Conservation (phyloP, 116 monocot species). For the Posidonia oceanica region DNA sequence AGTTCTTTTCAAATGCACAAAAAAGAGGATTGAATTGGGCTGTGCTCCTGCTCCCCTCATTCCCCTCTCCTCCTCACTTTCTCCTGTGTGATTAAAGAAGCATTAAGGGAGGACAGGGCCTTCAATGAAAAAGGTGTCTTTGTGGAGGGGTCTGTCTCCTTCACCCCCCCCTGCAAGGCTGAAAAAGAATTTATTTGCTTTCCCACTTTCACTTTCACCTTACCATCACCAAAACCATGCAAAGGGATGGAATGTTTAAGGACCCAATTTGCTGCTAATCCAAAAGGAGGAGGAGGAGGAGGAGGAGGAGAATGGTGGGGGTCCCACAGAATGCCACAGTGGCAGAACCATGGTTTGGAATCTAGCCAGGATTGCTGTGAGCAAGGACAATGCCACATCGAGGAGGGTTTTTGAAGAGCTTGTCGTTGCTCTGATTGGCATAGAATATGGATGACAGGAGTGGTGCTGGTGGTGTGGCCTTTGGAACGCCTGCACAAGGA, state of each 20-base stretch:
- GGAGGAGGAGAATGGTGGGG: background rate
- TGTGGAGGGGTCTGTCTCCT: slow-evolving; percentile 4
- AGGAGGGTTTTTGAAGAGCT: background rate
- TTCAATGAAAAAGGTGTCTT: slow-evolving; percentile 23
- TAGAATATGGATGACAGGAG: background rate
- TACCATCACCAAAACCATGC: background rate
- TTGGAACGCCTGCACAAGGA: background rate
- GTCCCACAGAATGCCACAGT: slow-evolving; percentile 1
- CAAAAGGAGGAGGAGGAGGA: background rate
- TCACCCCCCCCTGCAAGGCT: slow-evolving; percentile 12
- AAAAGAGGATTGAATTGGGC: slow-evolving; percentile 4
- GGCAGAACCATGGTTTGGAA: slow-evolving; percentile 4
- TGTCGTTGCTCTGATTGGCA: slow-evolving; percentile 10
- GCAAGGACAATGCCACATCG: background rate
- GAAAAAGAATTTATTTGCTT: slow-evolving; percentile 13
- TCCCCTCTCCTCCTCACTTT: slow-evolving; percentile 4
- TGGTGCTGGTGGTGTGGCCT: background rate
- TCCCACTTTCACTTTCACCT: slow-evolving; percentile 9
- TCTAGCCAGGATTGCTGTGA: background rate
- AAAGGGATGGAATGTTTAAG: slow-evolving; percentile 2
- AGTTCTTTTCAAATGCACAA: slow-evolving; percentile 2
- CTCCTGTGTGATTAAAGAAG: slow-evolving; percentile 15
- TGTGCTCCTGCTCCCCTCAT: slow-evolving; percentile 7
- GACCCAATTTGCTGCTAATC: slow-evolving; percentile 4
- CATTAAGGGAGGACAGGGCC: slow-evolving; percentile 9